Evolutionary conservation across 2,329 filamentous ascomycete genomes (phyloP).

Genomic region (Penicillium glabrum): DNA sequence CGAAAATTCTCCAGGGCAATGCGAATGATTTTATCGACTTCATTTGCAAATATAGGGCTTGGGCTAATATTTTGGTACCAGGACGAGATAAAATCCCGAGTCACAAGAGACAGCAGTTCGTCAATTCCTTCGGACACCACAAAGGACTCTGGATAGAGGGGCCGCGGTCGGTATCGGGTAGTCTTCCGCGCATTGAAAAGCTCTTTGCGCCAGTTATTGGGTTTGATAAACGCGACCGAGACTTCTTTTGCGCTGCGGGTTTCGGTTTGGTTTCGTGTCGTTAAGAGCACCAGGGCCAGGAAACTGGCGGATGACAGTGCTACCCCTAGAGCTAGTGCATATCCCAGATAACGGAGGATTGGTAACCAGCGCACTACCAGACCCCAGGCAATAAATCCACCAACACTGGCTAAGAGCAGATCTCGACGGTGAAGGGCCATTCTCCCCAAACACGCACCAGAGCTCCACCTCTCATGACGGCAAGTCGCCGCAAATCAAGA

Average conservation of each 20-base stretch:
- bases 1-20: conserved; percentile 68
- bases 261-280: conserved; percentile 42
- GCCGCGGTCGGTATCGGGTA: conserved; percentile 65
- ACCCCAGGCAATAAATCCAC: conserved; percentile 76
- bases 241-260: conserved; percentile 46
- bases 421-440: conserved; percentile 49
- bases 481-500: conserved; percentile 19
- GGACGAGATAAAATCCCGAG: conserved; percentile 79
- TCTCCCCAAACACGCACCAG: conserved; percentile 48
- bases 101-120: conserved; percentile 70
- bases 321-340: conserved; percentile 75
- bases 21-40: conserved; percentile 80
- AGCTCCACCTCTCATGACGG: conserved; percentile 35
- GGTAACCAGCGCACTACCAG: conserved; percentile 81
- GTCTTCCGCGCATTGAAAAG: conserved; percentile 64
- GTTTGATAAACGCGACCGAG: conserved; percentile 59
- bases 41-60: conserved; percentile 76
- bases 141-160: conserved; percentile 74
- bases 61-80: conserved; percentile 89
- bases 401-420: conserved; percentile 42
- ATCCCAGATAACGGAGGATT: conserved; percentile 76
- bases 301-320: conserved; percentile 56
- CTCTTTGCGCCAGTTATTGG: conserved; percentile 69
- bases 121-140: conserved; percentile 79
- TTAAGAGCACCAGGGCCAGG: conserved; percentile 61